These are phyloP conservation scores for Auriscalpium microsporum DNA, from an alignment of 768 basidiomycete genomes.

Conservation along the genomic window DNA sequence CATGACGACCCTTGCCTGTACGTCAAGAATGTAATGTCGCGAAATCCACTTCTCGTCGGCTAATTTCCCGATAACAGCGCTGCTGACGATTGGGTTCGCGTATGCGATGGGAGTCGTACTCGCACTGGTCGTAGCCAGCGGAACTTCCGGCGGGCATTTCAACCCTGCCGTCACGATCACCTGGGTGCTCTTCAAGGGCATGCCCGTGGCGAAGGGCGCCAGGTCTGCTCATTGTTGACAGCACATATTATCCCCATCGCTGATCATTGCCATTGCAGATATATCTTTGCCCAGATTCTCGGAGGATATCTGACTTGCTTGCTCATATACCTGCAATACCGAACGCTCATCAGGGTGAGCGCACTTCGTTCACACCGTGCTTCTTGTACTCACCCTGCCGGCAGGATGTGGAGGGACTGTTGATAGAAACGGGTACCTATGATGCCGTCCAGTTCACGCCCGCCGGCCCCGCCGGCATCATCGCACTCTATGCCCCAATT, in stretches of 20 bases:
- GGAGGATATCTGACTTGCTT: slow-evolving; percentile 24
- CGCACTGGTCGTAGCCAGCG: slow-evolving; percentile 25
- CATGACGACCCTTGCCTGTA: slow-evolving; percentile 21
- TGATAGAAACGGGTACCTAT: slow-evolving; percentile 22
- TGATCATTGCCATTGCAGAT: slow-evolving; percentile 10
- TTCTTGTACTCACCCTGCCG: background rate
- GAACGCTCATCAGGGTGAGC: slow-evolving; percentile 11
- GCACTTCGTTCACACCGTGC: background rate
- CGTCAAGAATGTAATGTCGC: slow-evolving; percentile 7
- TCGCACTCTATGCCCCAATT: slow-evolving; percentile 30
- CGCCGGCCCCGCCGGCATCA: slow-evolving; percentile 29
- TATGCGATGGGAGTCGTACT: slow-evolving; percentile 32
- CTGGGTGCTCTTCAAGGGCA: slow-evolving; percentile 42
- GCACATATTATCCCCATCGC: background rate
- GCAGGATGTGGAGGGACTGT: slow-evolving; percentile 21
- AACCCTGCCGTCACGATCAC: slow-evolving; percentile 52
- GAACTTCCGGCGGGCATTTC: slow-evolving; percentile 33
- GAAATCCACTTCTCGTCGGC: background rate
- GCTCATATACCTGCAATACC: slow-evolving; percentile 23
- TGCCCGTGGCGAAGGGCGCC: slow-evolving; percentile 42
- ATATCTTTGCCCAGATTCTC: slow-evolving; percentile 25
- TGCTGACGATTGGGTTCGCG: slow-evolving; percentile 27
- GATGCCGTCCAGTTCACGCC: slow-evolving; percentile 27
- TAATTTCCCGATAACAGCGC: slow-evolving; percentile 11
- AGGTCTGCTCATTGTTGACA: slow-evolving; percentile 28